phyloP scores from a whole-genome alignment of 768 basidiomycete species.

The Sarcomyxa edulis region DNA sequence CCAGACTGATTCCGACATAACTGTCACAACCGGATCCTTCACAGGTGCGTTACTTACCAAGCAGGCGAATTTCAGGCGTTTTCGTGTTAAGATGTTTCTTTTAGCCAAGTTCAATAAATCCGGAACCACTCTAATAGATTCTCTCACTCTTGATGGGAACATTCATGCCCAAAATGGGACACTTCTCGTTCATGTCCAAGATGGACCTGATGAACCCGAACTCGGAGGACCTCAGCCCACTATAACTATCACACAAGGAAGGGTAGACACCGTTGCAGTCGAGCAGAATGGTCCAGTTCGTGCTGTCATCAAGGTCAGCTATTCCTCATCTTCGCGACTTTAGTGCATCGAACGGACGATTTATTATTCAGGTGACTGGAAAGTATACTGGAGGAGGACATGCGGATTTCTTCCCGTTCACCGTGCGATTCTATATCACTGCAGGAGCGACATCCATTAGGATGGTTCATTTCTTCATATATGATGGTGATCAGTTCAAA shows the following conservation, averaged over 20 bases:
- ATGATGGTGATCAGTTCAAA: slow-evolving; percentile 29
- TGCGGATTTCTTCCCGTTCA: slow-evolving; percentile 29
- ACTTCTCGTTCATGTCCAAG: slow-evolving; percentile 26
- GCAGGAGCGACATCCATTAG: slow-evolving; percentile 26
- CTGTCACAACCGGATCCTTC: slow-evolving; percentile 28
- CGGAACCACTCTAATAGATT: slow-evolving; percentile 25
- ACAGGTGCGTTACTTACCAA: slow-evolving; percentile 22
- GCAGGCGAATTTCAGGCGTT: no score
- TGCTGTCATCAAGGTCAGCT: slow-evolving; percentile 28
- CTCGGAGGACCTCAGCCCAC: slow-evolving; percentile 16
- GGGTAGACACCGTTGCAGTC: slow-evolving; percentile 21
- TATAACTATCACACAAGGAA: slow-evolving; percentile 18
- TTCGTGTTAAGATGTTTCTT: neutral
- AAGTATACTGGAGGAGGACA: slow-evolving; percentile 27
- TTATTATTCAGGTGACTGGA: slow-evolving; percentile 22
- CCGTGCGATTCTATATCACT: slow-evolving; percentile 27
- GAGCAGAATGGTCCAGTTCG: slow-evolving; percentile 32
- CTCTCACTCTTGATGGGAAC: slow-evolving; percentile 22
- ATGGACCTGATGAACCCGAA: slow-evolving; percentile 28
- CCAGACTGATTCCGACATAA: slow-evolving; percentile 16
- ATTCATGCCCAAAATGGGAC: slow-evolving; percentile 21
- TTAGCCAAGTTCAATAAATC: slow-evolving; percentile 26
- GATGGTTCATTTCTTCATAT: slow-evolving; percentile 33
- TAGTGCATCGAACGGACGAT: neutral
- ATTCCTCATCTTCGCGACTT: neutral